Percentiles rank a stretch among this genome's conserved stretches.
Conservation (phyloP, 1,139 yeast species). For the Magnusiomyces fungicola region DNA sequence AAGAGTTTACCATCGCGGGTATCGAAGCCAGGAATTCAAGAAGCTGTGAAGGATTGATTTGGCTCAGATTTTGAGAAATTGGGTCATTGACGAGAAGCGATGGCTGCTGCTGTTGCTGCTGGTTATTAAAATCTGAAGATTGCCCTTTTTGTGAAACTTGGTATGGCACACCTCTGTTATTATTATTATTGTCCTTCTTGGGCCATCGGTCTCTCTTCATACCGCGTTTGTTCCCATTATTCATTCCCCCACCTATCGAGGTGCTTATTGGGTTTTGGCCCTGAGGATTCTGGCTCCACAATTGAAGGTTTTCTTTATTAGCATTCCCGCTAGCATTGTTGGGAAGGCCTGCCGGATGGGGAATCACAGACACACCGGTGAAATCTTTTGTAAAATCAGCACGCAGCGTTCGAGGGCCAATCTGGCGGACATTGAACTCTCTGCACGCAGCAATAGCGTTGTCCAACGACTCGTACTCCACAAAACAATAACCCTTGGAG, state of each 20-base stretch:
- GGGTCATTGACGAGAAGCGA: conserved; percentile 45
- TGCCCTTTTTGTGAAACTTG: conserved; percentile 2
- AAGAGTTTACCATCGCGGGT: conserved; percentile 52
- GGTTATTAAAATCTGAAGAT: conserved; percentile 15
- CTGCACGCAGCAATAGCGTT: conserved; percentile 78
- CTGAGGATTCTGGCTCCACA: background rate
- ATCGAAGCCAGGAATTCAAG: conserved; percentile 53
- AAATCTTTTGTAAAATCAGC: conserved; percentile 58
- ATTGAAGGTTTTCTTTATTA: background rate
- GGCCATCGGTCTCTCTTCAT: background rate
- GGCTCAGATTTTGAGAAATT: conserved; percentile 51
- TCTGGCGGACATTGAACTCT: conserved; percentile 58
- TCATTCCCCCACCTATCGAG: background rate
- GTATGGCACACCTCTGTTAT: background rate
- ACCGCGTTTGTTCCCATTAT: conserved; percentile 9
- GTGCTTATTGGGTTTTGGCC: background rate
- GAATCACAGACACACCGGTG: conserved; percentile 6
- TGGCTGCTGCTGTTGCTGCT: conserved; percentile 1
- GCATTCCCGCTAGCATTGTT: background rate
- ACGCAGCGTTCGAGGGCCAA: conserved; percentile 57
- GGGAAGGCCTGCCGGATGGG: conserved; percentile 5
- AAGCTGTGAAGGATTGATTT: conserved; percentile 52
- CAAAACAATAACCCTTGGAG: conserved; percentile 75
- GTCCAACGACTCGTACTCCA: conserved; percentile 55
- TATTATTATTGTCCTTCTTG: background rate